phyloP scores from a whole-genome alignment of 2,329 filamentous ascomycete species.

The Tolypocladium pustulatum region DNA sequence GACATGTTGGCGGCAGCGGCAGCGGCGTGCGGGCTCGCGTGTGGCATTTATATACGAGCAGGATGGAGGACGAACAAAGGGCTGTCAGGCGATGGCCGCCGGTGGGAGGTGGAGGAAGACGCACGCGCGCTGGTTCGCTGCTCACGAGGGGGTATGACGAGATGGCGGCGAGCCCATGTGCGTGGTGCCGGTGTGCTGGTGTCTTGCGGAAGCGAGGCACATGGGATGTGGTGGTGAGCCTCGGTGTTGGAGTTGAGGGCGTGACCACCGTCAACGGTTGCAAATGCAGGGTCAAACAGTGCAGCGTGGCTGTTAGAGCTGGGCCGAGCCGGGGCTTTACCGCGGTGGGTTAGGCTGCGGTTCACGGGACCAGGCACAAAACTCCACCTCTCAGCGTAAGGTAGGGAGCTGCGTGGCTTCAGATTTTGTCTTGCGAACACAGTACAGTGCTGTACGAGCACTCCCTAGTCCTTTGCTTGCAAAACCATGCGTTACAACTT shows the following conservation, averaged over 20 bases:
- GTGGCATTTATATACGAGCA: conserved; percentile 7
- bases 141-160: conserved; percentile 1
- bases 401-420: no score
- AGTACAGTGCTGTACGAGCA: no score
- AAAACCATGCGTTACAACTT: no score
- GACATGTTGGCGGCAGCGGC: conserved; percentile 49
- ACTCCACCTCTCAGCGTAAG: no score
- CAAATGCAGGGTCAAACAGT: not conserved
- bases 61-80: not conserved
- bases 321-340: conserved; percentile 1
- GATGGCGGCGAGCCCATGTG: not conserved
- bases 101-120: not conserved
- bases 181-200: not conserved
- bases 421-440: no score
- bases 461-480: no score
- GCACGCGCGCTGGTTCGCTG: not conserved
- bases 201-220: not conserved
- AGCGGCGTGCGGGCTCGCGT: conserved; percentile 3
- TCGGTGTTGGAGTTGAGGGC: not conserved
- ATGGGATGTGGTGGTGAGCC: not conserved
- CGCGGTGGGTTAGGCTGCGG: not conserved
- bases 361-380: not conserved
- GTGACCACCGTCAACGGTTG: not conserved
- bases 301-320: not conserved
- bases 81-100: not conserved